Percentiles rank a stretch among this genome's conserved stretches.
These are phyloP conservation scores for Entonaema liquescens DNA, from an alignment of 495 filamentous ascomycete species.

Conservation along the genomic window DNA sequence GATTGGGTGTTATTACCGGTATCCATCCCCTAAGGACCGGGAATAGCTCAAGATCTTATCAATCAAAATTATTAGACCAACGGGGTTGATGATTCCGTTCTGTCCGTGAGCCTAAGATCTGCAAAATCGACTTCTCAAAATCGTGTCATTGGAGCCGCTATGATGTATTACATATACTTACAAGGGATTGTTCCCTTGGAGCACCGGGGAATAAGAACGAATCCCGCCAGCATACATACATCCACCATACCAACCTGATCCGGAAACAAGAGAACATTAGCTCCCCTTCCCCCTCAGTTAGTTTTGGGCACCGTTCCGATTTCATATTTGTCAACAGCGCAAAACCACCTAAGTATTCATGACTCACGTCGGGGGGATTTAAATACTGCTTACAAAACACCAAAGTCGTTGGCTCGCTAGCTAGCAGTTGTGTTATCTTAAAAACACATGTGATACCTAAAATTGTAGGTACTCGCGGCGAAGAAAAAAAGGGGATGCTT, in stretches of 20 bases:
- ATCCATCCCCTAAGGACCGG: neutral
- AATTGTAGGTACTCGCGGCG: neutral
- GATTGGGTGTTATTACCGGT: slow-evolving; percentile 17
- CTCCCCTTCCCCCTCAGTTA: neutral
- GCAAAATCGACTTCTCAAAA: neutral
- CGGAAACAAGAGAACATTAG: neutral
- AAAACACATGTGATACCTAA: neutral
- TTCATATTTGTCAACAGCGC: neutral
- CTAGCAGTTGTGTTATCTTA: neutral
- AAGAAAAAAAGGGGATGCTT: neutral
- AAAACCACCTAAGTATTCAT: neutral
- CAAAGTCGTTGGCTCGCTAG: neutral
- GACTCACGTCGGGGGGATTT: neutral
- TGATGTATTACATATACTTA: slow-evolving; percentile 9
- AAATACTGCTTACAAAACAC: neutral
- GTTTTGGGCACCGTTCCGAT: neutral
- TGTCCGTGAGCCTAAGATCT: neutral
- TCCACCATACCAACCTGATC: neutral
- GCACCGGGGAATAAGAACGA: neutral
- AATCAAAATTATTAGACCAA: neutral
- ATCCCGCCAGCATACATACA: neutral
- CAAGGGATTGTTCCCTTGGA: neutral
- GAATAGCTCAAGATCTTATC: slow-evolving; percentile 1
- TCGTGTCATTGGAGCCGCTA: slow-evolving; percentile 6
- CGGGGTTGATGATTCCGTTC: neutral